Evolutionary conservation across 192 early-diverging fungal genomes (phyloP), one percentile per base, ranked within the genome.

Genomic region (Coemansia sp.): DNA sequence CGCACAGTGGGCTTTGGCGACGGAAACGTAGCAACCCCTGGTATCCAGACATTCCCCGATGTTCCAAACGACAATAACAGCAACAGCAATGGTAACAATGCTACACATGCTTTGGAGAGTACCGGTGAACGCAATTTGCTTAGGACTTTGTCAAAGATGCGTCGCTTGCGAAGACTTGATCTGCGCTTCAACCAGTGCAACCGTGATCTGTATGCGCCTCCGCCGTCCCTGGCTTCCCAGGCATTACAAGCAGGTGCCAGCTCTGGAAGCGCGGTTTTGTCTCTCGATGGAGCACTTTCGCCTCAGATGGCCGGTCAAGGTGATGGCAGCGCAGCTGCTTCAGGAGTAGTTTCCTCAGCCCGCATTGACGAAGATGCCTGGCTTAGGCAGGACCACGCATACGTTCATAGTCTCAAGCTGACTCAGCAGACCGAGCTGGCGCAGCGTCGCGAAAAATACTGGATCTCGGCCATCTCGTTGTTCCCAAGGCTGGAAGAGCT

Each of bases 121-220:
- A 28, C 10, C 12, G 56, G 69, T 32, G 76, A 66, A 29, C 55
- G 60, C 18, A 50, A 38, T 8, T 18, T 69, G 36, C 71, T 73
- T 11, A 42, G 28, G 20, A 56, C 38, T 30, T 48, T 82, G 51
- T 50, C 70, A 25, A 66, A 63, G 45, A 67, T 82, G 49, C 48
- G 63, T 38, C 66, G 68, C 0, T 56, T 82, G 29, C 63, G 67
- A 8, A 58, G 66, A 1, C 66, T 82, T 7, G 79, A 82, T 50
- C 58, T 82, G 51, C 69, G 79, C 32, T 82, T 82, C 52, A 82
- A 82, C 56, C 56, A 58, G 33, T 73, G 70, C 68, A 82, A 67
- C 12, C 20, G 50, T 11, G 73, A 82, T 12, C 50, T 82, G 8
- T 82, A 82, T 42, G 79, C 79, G 34, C 70, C 73, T 11, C 62